A percentile compares a stretch with the other conserved stretches of the same genome.
These are phyloP conservation scores for Citrullus amarus DNA, from an alignment of 306 rosid species.

Conservation along the genomic window DNA sequence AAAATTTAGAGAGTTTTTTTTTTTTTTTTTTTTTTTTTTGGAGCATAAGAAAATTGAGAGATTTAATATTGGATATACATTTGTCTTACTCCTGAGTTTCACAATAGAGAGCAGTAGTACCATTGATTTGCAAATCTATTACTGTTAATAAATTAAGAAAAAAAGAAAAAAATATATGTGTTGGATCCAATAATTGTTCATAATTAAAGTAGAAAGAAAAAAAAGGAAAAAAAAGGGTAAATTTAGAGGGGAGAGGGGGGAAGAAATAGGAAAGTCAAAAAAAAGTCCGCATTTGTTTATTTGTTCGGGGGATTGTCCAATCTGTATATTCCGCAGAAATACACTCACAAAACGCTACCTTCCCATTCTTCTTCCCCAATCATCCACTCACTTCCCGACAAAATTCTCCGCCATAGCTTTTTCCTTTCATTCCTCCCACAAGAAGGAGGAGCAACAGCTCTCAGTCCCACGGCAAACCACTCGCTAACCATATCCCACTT, in stretches of 20 bases:
- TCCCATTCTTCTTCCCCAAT: not conserved
- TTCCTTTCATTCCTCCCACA: not conserved
- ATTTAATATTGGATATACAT: no score
- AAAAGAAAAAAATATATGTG: no score
- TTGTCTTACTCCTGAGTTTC: no score
- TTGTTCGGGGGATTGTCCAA: not conserved
- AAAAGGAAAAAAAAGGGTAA: not conserved
- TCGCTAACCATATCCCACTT: not conserved
- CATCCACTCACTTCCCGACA: slow-evolving; percentile 6
- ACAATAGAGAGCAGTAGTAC: no score
- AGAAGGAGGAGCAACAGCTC: not conserved
- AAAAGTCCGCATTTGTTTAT: not conserved
- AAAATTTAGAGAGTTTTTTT: no score
- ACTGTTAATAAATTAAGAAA: not conserved
- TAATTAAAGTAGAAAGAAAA: not conserved
- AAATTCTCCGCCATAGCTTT: slow-evolving; percentile 1
- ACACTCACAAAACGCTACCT: not conserved
- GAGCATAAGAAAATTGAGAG: no score
- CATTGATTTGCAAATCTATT: not conserved
- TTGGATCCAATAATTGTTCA: slow-evolving; percentile 1
- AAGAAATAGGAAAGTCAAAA: not conserved
- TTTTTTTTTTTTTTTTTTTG: no score
- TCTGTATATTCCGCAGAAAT: slow-evolving; percentile 6
- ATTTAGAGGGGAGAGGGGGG: not conserved
- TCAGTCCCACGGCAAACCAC: not conserved